These are phyloP conservation scores for Taxillus chinensis DNA, from an alignment of 164 flowering plant genomes.

Conservation along the genomic window DNA sequence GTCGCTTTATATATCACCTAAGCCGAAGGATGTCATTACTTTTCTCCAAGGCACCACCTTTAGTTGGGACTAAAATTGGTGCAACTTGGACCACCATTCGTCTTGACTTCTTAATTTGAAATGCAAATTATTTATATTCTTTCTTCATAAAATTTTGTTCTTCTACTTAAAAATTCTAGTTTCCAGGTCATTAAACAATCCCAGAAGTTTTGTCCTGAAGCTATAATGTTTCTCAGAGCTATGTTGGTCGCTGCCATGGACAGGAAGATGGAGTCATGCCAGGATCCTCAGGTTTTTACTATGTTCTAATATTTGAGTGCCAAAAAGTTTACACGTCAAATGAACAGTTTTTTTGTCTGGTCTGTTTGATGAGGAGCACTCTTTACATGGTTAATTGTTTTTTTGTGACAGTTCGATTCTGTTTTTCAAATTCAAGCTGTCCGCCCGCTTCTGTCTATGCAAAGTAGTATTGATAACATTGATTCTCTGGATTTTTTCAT, in stretches of 20 bases:
- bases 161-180: neutral
- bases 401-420: slow-evolving; percentile 35
- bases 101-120: no score
- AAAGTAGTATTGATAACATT: slow-evolving; percentile 28
- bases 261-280: slow-evolving; percentile 18
- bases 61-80: no score
- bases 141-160: neutral
- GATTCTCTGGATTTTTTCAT: slow-evolving; percentile 48
- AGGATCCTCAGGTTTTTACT: slow-evolving; percentile 38
- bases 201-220: slow-evolving; percentile 81
- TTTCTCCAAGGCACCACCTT: no score
- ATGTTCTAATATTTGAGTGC: neutral
- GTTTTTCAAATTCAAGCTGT: slow-evolving; percentile 50
- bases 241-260: slow-evolving; percentile 49
- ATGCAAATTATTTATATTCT: no score
- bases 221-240: slow-evolving; percentile 50
- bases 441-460: slow-evolving; percentile 40
- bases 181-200: slow-evolving; percentile 67
- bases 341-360: no score
- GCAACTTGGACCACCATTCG: no score
- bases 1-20: no score
- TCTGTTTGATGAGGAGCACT: no score
- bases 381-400: neutral
- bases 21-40: no score
- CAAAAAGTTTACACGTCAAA: neutral